phyloP scores from a whole-genome alignment of 495 filamentous ascomycete species.

The Trichocladium uniseriatum region DNA sequence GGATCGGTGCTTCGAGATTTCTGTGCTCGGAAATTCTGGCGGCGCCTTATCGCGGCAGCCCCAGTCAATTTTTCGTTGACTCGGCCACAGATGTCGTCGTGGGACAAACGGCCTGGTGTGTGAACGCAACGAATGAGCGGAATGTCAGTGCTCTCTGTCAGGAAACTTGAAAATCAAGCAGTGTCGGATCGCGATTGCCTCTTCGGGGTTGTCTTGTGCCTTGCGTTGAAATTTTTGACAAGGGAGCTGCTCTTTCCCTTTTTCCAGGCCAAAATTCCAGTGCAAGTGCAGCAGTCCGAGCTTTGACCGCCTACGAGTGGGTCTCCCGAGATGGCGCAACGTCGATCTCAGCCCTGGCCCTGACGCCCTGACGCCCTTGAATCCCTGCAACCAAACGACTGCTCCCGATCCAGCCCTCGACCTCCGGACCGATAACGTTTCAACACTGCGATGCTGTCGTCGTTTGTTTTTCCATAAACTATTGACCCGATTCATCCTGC shows the following conservation, averaged over 20 bases:
- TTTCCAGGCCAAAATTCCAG: too few species aligned
- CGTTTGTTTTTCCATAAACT: too few species aligned
- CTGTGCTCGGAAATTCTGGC: background rate
- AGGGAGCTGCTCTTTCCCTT: background rate
- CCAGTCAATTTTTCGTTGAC: constrained; percentile 4
- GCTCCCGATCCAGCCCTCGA: too few species aligned
- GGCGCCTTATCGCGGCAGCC: background rate
- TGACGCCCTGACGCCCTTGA: background rate
- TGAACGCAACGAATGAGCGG: background rate
- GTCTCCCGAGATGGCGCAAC: too few species aligned
- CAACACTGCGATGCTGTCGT: too few species aligned
- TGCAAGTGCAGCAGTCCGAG: background rate
- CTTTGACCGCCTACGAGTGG: background rate
- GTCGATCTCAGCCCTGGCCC: too few species aligned
- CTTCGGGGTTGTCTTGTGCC: background rate
- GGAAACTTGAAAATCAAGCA: too few species aligned
- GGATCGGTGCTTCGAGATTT: background rate
- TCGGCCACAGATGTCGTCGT: constrained; percentile 1
- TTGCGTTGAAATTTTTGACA: background rate
- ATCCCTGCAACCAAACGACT: too few species aligned
- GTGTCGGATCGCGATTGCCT: background rate
- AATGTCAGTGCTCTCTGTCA: too few species aligned
- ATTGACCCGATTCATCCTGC: too few species aligned
- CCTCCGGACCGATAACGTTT: too few species aligned
- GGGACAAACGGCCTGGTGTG: background rate